These are phyloP conservation scores for Musa beccarii DNA, from an alignment of 176 grass and related monocot genomes.

Conservation along the genomic window DNA sequence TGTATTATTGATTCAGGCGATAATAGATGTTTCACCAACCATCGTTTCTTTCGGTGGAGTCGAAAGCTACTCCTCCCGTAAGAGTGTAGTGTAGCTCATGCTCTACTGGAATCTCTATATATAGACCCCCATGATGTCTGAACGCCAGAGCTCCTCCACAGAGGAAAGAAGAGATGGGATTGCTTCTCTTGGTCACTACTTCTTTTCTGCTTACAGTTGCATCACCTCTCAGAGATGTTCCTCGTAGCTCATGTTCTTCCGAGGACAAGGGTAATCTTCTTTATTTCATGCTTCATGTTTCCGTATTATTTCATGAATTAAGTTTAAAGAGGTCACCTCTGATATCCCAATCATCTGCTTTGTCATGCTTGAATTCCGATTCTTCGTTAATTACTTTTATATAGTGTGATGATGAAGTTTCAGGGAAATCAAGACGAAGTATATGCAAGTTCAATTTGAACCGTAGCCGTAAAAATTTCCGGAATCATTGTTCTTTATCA, in stretches of 20 bases:
- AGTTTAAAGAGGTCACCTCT: too few species aligned
- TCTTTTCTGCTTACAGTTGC: neutral
- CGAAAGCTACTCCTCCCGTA: constrained; percentile 7
- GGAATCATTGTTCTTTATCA: too few species aligned
- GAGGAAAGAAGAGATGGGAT: constrained; percentile 1
- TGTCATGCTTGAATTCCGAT: too few species aligned
- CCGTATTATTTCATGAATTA: too few species aligned
- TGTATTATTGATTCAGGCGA: too few species aligned
- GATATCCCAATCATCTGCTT: too few species aligned
- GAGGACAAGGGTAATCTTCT: neutral
- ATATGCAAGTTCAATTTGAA: too few species aligned
- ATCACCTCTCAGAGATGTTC: neutral
- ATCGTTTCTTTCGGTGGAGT: neutral
- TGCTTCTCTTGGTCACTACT: neutral
- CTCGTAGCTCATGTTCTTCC: constrained; percentile 6
- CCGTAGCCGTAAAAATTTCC: too few species aligned
- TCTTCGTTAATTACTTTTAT: too few species aligned
- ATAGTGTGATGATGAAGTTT: too few species aligned
- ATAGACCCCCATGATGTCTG: neutral
- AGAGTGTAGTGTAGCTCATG: neutral
- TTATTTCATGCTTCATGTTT: too few species aligned
- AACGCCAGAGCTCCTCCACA: neutral
- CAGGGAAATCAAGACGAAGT: too few species aligned
- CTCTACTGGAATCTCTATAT: neutral
- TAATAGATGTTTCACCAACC: neutral